Evolutionary conservation across 2,329 filamentous ascomycete species (phyloP), one percentile per base, ranked within the genome.

Genomic region (Lecanicillium sp.): DNA sequence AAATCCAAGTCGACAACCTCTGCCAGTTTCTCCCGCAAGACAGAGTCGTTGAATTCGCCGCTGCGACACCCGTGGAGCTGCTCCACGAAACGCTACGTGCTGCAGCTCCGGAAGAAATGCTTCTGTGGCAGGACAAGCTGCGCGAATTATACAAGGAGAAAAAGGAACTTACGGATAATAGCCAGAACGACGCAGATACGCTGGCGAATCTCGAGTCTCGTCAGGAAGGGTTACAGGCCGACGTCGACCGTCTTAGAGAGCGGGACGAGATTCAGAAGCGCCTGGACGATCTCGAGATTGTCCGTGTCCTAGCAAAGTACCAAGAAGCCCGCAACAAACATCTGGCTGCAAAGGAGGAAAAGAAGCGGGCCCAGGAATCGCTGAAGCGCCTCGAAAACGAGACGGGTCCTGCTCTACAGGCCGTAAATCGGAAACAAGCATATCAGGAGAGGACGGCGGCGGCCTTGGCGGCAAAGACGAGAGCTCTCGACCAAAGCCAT

Each of bases 1-100:
- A 85, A 41, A 97, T 98, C 44, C 93, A 98, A 65, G 88, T 97
- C 54, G 93, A 98, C 70, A 98, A 98, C 57, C 75, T 98, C 2
- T 98, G 93, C 64, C 93, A 98, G 63, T 98, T 98, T 58, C 71
- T 98, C 37, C 93, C 93, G 0, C 93, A 98, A 65, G 93, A 98
- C 62, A 86, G 90, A 56, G 93, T 98, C 2, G 88, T 90, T 20
- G 90, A 96, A 61, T 98, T 98, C 62, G 89, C 93, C 5, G 85
- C 79, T 5, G 79, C 95, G 56, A 86, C 81, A 8, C 86, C 91
- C 0, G 73, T 95, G 11, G 86, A 94, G 37, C 77, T 96, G 17
- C 74, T 98, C 1, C 77, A 83, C 51, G 87, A 93, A 58, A 98
- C 93, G 0, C 83, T 95, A 53, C 82, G 90, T 60, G 93, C 93